These are phyloP conservation scores for Rhynchospora breviuscula DNA, from an alignment of 176 grass and related monocot species.

Conservation along the genomic window DNA sequence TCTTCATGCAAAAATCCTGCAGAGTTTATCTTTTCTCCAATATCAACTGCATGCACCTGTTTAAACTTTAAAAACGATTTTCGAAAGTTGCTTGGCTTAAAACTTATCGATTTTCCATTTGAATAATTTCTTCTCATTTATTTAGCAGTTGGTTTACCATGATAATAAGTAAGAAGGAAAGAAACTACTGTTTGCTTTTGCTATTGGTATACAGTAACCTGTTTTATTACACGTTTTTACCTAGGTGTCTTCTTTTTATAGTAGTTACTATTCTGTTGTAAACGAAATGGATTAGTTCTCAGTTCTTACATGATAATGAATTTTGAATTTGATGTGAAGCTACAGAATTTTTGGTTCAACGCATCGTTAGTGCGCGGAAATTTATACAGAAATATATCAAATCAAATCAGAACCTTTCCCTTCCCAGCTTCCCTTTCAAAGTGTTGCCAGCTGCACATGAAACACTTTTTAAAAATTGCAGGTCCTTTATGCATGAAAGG, in stretches of 20 bases:
- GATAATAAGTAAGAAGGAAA: too few species aligned
- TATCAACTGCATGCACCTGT: not conserved
- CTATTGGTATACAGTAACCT: not conserved
- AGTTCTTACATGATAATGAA: not conserved
- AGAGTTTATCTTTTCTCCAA: not conserved
- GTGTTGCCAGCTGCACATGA: not conserved
- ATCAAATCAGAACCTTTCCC: slow-evolving; percentile 11
- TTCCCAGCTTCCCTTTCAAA: not conserved
- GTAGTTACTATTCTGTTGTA: not conserved
- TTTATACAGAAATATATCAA: not conserved
- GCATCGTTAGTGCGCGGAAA: too few species aligned
- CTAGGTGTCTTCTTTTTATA: not conserved
- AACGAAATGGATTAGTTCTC: not conserved
- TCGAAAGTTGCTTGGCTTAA: not conserved
- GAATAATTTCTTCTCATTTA: too few species aligned
- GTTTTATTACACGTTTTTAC: not conserved
- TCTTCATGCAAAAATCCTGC: not conserved
- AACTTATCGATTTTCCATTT: not conserved
- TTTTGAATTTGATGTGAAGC: not conserved
- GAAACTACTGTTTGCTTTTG: not conserved
- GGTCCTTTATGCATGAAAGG: not conserved
- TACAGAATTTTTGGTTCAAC: not conserved
- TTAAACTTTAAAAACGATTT: not conserved
- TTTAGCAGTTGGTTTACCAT: not conserved
- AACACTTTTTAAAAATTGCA: not conserved